Conservation (phyloP, 2,329 filamentous ascomycete species). For the Trichoderma sp. region DNA sequence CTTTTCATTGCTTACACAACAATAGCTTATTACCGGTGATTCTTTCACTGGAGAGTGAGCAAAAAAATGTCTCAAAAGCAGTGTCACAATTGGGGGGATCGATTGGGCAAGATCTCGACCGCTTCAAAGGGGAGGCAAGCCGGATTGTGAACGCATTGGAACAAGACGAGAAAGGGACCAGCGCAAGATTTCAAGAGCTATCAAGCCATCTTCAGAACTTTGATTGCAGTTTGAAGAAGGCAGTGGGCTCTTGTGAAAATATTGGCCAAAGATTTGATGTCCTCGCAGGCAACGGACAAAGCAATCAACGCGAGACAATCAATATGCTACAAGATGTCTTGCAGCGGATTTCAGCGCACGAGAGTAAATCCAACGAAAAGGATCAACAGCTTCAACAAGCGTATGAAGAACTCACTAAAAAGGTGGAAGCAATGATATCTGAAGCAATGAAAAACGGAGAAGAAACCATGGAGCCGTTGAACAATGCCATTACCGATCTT, state of each 20-base stretch:
- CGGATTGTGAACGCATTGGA: background rate
- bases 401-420: constrained; percentile 22
- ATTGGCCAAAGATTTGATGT: constrained; percentile 21
- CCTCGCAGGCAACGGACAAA: constrained; percentile 14
- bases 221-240: background rate
- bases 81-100: background rate
- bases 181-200: background rate
- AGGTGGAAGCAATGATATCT: constrained; percentile 23
- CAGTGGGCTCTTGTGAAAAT: constrained; percentile 22
- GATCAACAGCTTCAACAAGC: constrained; percentile 24
- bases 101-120: background rate
- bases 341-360: constrained; percentile 24
- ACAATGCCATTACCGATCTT: constrained; percentile 23
- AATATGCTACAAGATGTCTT: constrained; percentile 20
- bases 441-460: constrained; percentile 19
- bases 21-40: constrained; percentile 1
- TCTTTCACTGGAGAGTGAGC: background rate
- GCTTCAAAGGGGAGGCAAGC: background rate
- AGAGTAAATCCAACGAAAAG: constrained; percentile 24
- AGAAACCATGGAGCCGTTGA: constrained; percentile 22
- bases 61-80: background rate
- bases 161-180: background rate
- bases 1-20: background rate
- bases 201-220: background rate
- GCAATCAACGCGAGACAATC: constrained; percentile 11